Conservation (phyloP, 441 rosid species). For the Populus tomentosa region DNA sequence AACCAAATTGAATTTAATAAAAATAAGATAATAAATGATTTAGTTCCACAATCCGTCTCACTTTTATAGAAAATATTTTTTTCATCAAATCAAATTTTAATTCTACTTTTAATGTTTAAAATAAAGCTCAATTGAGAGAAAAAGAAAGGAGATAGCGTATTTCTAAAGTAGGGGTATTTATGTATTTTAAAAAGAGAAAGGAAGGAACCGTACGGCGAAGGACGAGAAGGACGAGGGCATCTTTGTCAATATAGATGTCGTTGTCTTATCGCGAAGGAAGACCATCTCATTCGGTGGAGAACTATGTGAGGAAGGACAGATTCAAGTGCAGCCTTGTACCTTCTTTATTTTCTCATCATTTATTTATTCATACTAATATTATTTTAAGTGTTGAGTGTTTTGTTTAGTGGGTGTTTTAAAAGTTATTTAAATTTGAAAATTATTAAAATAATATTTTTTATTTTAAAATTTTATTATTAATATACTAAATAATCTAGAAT, state of each 20-base stretch:
- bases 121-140: not conserved
- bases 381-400: too few species aligned
- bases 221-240: slow-evolving; percentile 49
- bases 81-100: too few species aligned
- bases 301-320: slow-evolving; percentile 82
- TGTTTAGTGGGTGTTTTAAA: too few species aligned
- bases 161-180: not conserved
- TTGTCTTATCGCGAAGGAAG: slow-evolving; percentile 9
- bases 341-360: not conserved
- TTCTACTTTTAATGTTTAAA: not conserved
- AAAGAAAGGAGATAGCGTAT: not conserved
- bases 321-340: slow-evolving; percentile 35
- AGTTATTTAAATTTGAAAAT: too few species aligned
- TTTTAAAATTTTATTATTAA: too few species aligned
- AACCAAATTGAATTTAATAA: too few species aligned
- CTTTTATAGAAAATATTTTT: too few species aligned
- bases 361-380: not conserved
- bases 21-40: too few species aligned
- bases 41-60: too few species aligned
- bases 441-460: too few species aligned
- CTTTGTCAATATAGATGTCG: slow-evolving; percentile 22
- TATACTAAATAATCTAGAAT: too few species aligned
- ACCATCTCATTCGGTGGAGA: slow-evolving; percentile 50
- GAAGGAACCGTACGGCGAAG: slow-evolving; percentile 50
- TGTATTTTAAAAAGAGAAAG: not conserved